Conservation (phyloP, 352 stramenopile species). For the Globisporangium canariense region DNA sequence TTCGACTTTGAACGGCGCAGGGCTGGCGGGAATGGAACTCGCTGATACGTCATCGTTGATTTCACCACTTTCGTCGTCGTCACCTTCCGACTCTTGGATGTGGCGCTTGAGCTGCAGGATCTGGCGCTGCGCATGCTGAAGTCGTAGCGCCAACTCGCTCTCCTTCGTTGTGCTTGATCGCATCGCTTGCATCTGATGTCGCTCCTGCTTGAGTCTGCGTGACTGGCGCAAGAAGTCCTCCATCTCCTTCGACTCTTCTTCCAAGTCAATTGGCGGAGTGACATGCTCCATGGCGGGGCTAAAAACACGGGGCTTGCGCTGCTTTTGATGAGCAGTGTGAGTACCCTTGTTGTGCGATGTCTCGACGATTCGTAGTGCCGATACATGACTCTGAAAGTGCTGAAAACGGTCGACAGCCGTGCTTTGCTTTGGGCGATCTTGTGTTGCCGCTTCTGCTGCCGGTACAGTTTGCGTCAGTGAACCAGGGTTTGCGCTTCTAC, state of each 20-base stretch:
- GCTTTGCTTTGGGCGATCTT: background rate
- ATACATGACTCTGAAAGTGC: conserved; percentile 35
- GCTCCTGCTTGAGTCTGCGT: conserved; percentile 26
- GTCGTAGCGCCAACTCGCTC: conserved; percentile 49
- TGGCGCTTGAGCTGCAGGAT: conserved; percentile 66
- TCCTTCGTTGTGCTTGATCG: conserved; percentile 48
- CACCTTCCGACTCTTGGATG: conserved; percentile 30
- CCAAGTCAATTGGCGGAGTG: conserved; percentile 28
- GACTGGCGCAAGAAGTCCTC: conserved; percentile 51
- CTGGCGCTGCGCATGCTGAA: conserved; percentile 72
- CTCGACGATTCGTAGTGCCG: conserved; percentile 28
- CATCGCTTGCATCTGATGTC: conserved; percentile 22
- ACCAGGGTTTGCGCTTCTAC: background rate
- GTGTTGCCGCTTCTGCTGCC: background rate
- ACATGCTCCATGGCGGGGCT: conserved; percentile 16
- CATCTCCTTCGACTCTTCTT: conserved; percentile 55
- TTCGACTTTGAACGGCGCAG: background rate
- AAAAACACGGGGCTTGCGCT: background rate
- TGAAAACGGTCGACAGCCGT: conserved; percentile 25
- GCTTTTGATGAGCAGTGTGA: conserved; percentile 4
- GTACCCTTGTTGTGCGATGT: background rate
- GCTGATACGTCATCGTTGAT: background rate
- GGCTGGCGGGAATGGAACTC: background rate
- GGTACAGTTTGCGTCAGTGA: background rate
- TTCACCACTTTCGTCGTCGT: background rate